These are phyloP conservation scores for Austroboletus novae-zelandiae DNA, from an alignment of 1,284 basidiomycete species.

Conservation along the genomic window DNA sequence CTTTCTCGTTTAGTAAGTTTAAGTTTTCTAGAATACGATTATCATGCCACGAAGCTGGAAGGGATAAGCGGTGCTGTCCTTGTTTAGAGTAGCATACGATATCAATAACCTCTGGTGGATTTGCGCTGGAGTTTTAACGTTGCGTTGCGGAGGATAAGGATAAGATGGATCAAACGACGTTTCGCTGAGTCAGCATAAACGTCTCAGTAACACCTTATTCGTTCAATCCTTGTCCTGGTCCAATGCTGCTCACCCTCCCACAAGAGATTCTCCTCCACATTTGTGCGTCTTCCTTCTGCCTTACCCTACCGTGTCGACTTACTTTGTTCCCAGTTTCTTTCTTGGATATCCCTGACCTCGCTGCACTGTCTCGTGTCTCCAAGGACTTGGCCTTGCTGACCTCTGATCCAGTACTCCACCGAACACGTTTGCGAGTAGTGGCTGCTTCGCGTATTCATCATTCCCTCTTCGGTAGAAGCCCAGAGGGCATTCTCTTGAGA, in stretches of 20 bases:
- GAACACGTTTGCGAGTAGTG: conserved; percentile 54
- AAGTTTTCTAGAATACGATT: conserved; percentile 15
- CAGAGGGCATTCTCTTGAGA: conserved; percentile 52
- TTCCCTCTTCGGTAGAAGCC: conserved; percentile 55
- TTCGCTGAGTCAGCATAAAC: too few species aligned
- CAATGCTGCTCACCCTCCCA: conserved; percentile 40
- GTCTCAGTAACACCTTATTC: too few species aligned
- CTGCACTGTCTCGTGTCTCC: conserved; percentile 45
- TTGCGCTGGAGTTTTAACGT: neutral
- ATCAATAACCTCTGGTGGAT: neutral
- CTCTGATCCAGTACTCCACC: conserved; percentile 60
- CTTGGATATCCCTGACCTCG: conserved; percentile 69
- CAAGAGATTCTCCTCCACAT: conserved; percentile 59
- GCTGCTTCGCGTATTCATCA: conserved; percentile 66
- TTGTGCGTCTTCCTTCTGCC: conserved; percentile 37
- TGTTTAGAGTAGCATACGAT: conserved; percentile 8
- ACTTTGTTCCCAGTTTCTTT: conserved; percentile 51
- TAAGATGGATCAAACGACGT: too few species aligned
- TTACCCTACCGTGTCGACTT: neutral
- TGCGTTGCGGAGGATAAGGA: too few species aligned
- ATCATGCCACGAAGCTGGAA: conserved; percentile 9
- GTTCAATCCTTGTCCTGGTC: neutral
- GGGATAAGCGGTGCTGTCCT: conserved; percentile 18
- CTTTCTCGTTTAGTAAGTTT: conserved; percentile 11
- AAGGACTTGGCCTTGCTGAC: conserved; percentile 48